Evolutionary conservation across 2,329 filamentous ascomycete species (phyloP), one percentile per base, ranked within the genome.

Genomic region (Fusarium chlamydosporum): DNA sequence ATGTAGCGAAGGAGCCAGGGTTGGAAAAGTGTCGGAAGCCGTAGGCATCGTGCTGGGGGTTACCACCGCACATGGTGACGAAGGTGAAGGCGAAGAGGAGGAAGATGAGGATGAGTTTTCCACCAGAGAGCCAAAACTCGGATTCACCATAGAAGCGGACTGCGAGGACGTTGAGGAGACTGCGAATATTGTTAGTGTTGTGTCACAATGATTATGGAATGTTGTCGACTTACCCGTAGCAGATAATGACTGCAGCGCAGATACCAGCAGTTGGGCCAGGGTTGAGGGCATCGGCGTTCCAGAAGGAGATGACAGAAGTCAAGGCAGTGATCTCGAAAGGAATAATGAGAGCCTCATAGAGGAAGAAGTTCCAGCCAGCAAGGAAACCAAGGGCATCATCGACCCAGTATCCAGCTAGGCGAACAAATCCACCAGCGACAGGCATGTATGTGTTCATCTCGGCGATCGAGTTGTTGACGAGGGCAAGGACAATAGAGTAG

Each of bases 11-110:
- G 0, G 74, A 38, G 2, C 87, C 89, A 0, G 89, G 89, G 38
- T 87, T 80, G 43, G 82, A 85, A 88, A 90, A 93, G 75, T 91
- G 91, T 45, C 84, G 78, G 75, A 92, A 92, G 1, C 90, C 90
- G 54, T 88, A 84, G 3, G 85, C 82, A 20, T 86, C 82, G 3
- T 82, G 82, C 4, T 85, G 83, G 0, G 88, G 84, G 6, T 87
- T 84, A 34, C 88, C 88, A 13, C 88, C 88, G 0, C 88, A 80
- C 73, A 89, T 86, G 62, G 90, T 86, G 48, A 89, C 80, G 29
- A 90, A 78, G 16, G 86, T 86, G 70, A 88, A 85, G 50, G 88
- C 82, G 51, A 88, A 88, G 35, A 91, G 79, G 43, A 85, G 35
- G 31, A 69, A 69, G 42, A 69, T 69, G 4, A 69, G 50, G 6